phyloP scores from a whole-genome alignment of 192 early-diverging fungal species.

The Coemansia sp. region DNA sequence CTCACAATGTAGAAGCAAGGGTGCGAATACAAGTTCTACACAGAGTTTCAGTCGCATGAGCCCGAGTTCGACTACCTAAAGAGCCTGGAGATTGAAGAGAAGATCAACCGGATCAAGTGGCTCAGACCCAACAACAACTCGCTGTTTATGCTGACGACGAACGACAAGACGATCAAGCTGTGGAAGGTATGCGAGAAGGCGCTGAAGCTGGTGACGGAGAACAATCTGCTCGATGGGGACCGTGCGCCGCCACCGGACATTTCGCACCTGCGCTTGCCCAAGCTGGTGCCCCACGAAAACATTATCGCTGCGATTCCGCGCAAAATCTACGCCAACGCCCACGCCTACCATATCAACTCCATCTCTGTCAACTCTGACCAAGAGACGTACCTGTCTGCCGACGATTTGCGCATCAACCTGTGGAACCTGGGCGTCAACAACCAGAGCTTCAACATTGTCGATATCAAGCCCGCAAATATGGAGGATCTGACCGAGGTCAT shows the following conservation, averaged over 20 bases:
- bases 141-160: conserved; percentile 95
- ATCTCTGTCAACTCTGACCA: conserved; percentile 98
- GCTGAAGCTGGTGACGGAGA: conserved; percentile 92
- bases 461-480: conserved; percentile 99
- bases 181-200: conserved; percentile 99
- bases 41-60: conserved; percentile 99
- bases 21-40: conserved; percentile 99
- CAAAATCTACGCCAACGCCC: conserved; percentile 96
- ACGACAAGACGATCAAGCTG: conserved; percentile 99
- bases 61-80: conserved; percentile 99
- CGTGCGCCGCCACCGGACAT: conserved; percentile 50
- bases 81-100: conserved; percentile 98
- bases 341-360: conserved; percentile 99
- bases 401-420: conserved; percentile 97
- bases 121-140: conserved; percentile 94
- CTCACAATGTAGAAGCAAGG: conserved; percentile 80
- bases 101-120: conserved; percentile 99
- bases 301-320: conserved; percentile 94
- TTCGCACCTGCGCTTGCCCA: conserved; percentile 69
- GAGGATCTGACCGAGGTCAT: conserved; percentile 99
- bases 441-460: conserved; percentile 99
- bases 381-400: conserved; percentile 96
- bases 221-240: conserved; percentile 74
- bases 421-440: conserved; percentile 98
- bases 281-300: conserved; percentile 90